Evolutionary conservation across 2,329 filamentous ascomycete genomes (phyloP).

Genomic region (Colletotrichum somersetense): DNA sequence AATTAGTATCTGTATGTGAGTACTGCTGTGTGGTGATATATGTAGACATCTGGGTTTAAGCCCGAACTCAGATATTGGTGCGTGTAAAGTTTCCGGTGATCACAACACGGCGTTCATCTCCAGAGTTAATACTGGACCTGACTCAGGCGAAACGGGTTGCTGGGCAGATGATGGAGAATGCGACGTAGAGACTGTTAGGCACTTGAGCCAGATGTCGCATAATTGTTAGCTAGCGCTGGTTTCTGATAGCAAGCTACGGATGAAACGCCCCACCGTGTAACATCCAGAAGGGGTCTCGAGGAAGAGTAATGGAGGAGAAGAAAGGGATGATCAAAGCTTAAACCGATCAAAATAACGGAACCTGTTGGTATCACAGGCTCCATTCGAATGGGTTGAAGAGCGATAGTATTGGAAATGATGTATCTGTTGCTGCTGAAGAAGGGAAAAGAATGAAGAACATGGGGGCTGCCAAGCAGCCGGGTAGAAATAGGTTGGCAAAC

Average conservation of each 20-base stretch:
- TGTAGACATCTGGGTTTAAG: conserved; percentile 11
- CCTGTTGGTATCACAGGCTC: background rate
- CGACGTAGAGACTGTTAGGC: background rate
- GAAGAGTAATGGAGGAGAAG: no score
- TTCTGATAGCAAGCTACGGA: background rate
- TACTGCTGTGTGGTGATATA: no score
- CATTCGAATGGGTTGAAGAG: no score
- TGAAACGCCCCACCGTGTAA: background rate
- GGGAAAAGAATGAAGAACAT: no score
- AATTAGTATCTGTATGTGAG: no score
- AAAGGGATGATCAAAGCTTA: no score
- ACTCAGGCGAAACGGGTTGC: background rate
- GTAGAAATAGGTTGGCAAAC: no score
- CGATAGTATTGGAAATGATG: no score
- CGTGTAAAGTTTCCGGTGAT: background rate
- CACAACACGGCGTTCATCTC: background rate
- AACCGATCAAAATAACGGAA: background rate
- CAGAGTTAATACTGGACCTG: background rate
- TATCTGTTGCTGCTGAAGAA: no score
- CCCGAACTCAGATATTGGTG: background rate
- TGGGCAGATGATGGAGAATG: background rate
- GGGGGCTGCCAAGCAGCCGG: no score
- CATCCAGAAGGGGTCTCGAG: background rate
- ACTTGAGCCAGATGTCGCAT: background rate
- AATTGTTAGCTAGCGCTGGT: background rate